Conservation (phyloP, 2,329 filamentous ascomycete genomes). For the Juglanconis sp. region DNA sequence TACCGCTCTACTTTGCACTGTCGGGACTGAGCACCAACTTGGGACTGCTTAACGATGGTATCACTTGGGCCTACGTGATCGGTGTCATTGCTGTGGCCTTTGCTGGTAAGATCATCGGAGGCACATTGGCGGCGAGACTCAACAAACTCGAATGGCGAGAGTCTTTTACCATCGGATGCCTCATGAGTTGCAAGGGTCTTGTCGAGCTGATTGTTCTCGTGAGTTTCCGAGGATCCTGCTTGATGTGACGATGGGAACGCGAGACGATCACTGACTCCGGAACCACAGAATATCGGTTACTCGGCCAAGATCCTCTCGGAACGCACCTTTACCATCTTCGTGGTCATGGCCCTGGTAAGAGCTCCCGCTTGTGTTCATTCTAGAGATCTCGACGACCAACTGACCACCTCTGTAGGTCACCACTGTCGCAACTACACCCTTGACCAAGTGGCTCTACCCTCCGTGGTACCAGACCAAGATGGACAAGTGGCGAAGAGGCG, state of each 20-base stretch:
- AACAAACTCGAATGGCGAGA: slow-evolving; percentile 87
- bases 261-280: slow-evolving; percentile 11
- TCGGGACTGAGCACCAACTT: slow-evolving; percentile 87
- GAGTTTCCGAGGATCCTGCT: slow-evolving; percentile 30
- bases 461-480: slow-evolving; percentile 54
- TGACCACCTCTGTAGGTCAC: slow-evolving; percentile 48
- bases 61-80: slow-evolving; percentile 86
- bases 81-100: slow-evolving; percentile 81
- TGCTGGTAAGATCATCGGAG: slow-evolving; percentile 78
- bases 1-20: slow-evolving; percentile 90
- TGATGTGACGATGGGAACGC: background rate
- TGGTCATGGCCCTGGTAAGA: slow-evolving; percentile 75
- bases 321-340: slow-evolving; percentile 87
- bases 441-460: slow-evolving; percentile 73
- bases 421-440: slow-evolving; percentile 77
- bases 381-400: background rate
- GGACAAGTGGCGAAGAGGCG: slow-evolving; percentile 65
- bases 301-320: slow-evolving; percentile 78
- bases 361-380: background rate
- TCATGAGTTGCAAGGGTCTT: slow-evolving; percentile 97
- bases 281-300: slow-evolving; percentile 63
- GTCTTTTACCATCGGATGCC: slow-evolving; percentile 77
- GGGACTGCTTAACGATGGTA: slow-evolving; percentile 75
- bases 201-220: slow-evolving; percentile 94
- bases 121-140: slow-evolving; percentile 70